Evolutionary conservation across 2,329 filamentous ascomycete genomes (phyloP).

Genomic region (Arthroderma sp.): DNA sequence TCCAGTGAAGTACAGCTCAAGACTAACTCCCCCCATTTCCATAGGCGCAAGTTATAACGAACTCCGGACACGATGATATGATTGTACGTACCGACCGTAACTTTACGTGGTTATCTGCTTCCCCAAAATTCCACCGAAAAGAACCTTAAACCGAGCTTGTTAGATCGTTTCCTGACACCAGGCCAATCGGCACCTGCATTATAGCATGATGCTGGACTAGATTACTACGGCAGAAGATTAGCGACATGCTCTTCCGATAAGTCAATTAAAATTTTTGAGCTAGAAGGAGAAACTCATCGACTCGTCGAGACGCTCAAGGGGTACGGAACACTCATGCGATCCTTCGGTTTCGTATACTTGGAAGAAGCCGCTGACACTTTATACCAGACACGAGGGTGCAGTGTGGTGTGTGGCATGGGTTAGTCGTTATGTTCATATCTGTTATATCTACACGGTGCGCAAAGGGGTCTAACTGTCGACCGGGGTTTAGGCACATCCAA

Average conservation of each 20-base stretch:
- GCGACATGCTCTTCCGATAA: conserved; percentile 97
- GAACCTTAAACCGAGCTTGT: not conserved
- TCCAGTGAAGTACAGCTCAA: not conserved
- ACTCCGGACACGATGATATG: conserved; percentile 95
- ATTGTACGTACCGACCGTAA: conserved; percentile 56
- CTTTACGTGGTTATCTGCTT: no score
- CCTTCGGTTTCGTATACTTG: not conserved
- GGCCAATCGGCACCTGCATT: not conserved
- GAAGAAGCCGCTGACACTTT: not conserved
- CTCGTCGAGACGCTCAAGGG: conserved; percentile 89
- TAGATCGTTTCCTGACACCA: not conserved
- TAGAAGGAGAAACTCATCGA: conserved; percentile 83
- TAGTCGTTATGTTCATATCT: conserved; percentile 14
- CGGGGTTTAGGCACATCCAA: conserved; percentile 60
- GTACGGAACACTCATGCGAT: conserved; percentile 35
- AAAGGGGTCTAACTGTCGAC: not conserved
- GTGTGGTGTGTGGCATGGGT: conserved; percentile 96
- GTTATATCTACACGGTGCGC: not conserved
- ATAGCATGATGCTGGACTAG: conserved; percentile 92
- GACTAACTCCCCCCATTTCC: conserved; percentile 9
- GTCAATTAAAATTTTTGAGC: conserved; percentile 98
- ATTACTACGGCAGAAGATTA: conserved; percentile 93
- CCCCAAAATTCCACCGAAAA: no score
- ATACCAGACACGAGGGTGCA: conserved; percentile 73
- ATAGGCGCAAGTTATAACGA: conserved; percentile 66